Evolutionary conservation across 768 basidiomycete species (phyloP), one percentile per base, ranked within the genome.

Genomic region (Lentinula guzmanii): DNA sequence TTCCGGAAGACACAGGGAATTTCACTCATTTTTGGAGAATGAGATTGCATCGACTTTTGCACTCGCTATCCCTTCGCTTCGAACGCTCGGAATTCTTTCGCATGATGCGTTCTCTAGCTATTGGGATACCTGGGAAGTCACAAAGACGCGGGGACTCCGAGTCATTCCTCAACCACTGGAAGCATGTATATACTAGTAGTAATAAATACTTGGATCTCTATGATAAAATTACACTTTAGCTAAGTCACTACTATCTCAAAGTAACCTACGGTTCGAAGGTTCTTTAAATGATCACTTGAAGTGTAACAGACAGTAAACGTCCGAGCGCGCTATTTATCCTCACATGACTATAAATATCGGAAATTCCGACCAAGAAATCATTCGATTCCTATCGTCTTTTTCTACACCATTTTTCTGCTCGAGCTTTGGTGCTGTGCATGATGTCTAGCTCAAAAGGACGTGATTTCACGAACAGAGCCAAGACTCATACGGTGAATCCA

Each of bases 71-170:
- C 35, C 28, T 28, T 60, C 59, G 2, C 48, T 60, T 24, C 31
- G 33, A 34, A 50, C 35, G 18, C 3, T 60, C 28, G 34, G 37
- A 13, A 43, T 60, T n/a, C 39, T 60, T 13, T 52, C 52, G 6
- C 59, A 60, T 21, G 51, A 52, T 51, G 46, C 45, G 16, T 60
- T 60, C 59, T 60, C 59, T 18, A 60, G 50, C 21, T 60, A 52
- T 39, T 60, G 59, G 59, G 59, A 60, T 10, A 60, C 28, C 59
- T 60, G 59, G 59, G 39, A 43, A 31, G 35, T 60, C 11, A 42
- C 55, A 4, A 10, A 21, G 41, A 24, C 37, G 41, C 18, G 55
- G 21, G 18, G 6, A 24, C 24, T 56, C 28, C 28, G 28, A 28
- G 28, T 4, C 2, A 10, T 56, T 56, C 24, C 41, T 56, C 39